These are phyloP conservation scores for Heliamphora exappendiculata DNA, from an alignment of 148 eudicot species.

Conservation along the genomic window DNA sequence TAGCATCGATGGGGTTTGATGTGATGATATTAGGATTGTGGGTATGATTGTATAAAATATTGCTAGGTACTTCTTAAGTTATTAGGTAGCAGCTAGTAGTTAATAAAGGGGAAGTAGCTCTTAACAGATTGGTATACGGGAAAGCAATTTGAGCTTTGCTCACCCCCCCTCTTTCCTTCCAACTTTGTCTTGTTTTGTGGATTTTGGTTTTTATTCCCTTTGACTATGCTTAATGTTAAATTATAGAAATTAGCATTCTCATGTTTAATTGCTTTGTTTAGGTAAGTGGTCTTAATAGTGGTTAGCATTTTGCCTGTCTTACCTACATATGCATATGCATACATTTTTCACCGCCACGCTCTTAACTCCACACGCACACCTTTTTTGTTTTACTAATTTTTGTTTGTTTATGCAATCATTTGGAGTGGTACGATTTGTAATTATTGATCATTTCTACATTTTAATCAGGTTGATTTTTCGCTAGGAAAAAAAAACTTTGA, in stretches of 20 bases:
- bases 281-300: background rate
- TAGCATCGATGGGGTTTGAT: background rate
- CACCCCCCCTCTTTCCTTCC: background rate
- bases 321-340: background rate
- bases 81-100: background rate
- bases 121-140: background rate
- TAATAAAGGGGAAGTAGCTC: background rate
- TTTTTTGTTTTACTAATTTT: background rate
- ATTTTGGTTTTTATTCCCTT: background rate
- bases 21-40: background rate
- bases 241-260: background rate
- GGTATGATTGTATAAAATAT: background rate
- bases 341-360: too few relatives aligned
- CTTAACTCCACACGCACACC: too few relatives aligned
- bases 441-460: background rate
- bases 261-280: background rate
- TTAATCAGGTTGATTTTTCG: constrained; percentile 15
- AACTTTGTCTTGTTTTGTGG: too few relatives aligned
- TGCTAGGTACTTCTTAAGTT: background rate
- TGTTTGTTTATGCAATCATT: background rate
- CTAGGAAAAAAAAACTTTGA: background rate
- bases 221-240: background rate
- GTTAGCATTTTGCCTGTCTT: background rate
- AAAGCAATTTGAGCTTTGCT: background rate
- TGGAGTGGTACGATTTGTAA: background rate